phyloP scores from a whole-genome alignment of 176 grass and related monocot species.

The Aegilops longissima region DNA sequence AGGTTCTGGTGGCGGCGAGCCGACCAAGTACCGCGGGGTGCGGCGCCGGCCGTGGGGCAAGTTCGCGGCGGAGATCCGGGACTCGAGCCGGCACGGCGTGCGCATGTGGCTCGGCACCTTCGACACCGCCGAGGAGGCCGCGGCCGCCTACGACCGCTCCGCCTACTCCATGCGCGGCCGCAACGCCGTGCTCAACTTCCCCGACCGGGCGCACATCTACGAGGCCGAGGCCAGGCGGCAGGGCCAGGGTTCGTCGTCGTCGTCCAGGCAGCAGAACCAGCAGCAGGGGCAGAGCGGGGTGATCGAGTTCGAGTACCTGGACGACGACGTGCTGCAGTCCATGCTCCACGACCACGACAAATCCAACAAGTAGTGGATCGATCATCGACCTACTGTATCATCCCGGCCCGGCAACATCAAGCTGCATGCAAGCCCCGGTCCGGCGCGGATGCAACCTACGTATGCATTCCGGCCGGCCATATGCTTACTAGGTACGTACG shows the following conservation, averaged over 20 bases:
- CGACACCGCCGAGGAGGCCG: constrained; percentile 84
- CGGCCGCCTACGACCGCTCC: constrained; percentile 68
- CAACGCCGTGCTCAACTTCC: constrained; percentile 86
- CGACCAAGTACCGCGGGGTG: constrained; percentile 73
- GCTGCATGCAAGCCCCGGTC: too few species aligned
- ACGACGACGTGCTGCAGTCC: constrained; percentile 60
- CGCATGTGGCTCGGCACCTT: constrained; percentile 80
- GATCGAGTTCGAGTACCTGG: constrained; percentile 63
- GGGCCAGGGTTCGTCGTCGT: neutral
- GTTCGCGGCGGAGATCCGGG: constrained; percentile 87
- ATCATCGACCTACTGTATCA: neutral
- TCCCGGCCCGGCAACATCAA: too few species aligned
- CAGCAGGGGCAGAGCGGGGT: constrained; percentile 27
- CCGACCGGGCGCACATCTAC: constrained; percentile 48
- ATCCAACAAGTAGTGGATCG: neutral
- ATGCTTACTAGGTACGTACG: too few species aligned
- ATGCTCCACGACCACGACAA: constrained; percentile 34
- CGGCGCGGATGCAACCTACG: neutral
- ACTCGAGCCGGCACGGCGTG: constrained; percentile 71
- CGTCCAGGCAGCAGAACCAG: neutral
- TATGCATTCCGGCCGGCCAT: too few species aligned
- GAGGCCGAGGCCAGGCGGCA: neutral
- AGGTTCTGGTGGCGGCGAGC: constrained; percentile 32
- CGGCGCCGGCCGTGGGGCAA: constrained; percentile 71
- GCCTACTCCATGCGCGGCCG: constrained; percentile 80